These are phyloP conservation scores for Pseudogymnoascus sp. DNA, from an alignment of 2,329 filamentous ascomycete species.

Conservation along the genomic window DNA sequence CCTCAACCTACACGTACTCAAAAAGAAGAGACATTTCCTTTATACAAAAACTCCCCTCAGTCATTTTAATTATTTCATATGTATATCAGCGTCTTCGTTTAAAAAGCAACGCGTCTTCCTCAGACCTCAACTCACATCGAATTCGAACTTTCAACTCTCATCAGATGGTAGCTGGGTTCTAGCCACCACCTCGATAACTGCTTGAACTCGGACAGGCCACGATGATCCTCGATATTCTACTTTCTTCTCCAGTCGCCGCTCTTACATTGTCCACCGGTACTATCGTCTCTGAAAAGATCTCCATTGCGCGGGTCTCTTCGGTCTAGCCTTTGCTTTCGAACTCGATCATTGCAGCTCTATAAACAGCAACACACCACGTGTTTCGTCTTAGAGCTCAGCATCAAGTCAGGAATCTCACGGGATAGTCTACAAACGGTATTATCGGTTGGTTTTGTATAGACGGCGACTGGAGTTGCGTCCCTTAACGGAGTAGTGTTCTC, in stretches of 20 bases:
- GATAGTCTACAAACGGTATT: slow-evolving; percentile 35
- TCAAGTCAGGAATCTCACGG: slow-evolving; percentile 34
- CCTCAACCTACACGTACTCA: background rate
- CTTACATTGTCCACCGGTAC: slow-evolving; percentile 52
- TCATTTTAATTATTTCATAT: slow-evolving; percentile 3
- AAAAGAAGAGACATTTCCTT: slow-evolving; percentile 2
- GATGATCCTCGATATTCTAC: slow-evolving; percentile 50
- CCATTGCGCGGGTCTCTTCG: slow-evolving; percentile 23
- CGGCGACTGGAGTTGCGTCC: slow-evolving; percentile 45
- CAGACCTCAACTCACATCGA: background rate
- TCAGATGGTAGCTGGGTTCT: background rate
- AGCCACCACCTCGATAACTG: background rate
- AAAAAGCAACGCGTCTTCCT: background rate
- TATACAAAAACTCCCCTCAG: slow-evolving; percentile 4
- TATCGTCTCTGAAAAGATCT: slow-evolving; percentile 45
- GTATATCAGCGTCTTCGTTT: slow-evolving; percentile 3
- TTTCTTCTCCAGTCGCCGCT: slow-evolving; percentile 52
- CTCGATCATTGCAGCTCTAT: slow-evolving; percentile 39
- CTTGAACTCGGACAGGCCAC: slow-evolving; percentile 31
- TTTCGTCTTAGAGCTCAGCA: slow-evolving; percentile 21
- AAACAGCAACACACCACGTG: slow-evolving; percentile 12
- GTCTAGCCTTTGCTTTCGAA: slow-evolving; percentile 35
- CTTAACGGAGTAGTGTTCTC: slow-evolving; percentile 11
- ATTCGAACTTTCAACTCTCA: background rate
- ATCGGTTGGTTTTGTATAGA: slow-evolving; percentile 44